A percentile compares a stretch with the other conserved stretches of the same genome.
These are phyloP conservation scores for Cairneyella variabilis DNA, from an alignment of 495 filamentous ascomycete genomes.

Conservation along the genomic window DNA sequence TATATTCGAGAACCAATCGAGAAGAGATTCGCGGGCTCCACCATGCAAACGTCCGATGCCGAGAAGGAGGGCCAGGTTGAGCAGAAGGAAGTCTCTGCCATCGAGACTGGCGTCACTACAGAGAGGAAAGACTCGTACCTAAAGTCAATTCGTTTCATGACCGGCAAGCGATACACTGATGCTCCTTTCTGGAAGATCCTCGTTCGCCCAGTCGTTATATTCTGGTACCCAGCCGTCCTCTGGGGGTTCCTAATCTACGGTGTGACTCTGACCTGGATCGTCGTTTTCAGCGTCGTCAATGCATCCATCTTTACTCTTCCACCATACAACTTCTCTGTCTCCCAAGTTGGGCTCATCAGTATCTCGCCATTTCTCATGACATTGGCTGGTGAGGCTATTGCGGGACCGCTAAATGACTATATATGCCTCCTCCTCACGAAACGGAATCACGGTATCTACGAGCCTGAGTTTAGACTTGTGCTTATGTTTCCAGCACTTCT, in stretches of 20 bases:
- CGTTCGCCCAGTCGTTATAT: constrained; percentile 42
- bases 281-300: constrained; percentile 51
- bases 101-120: not conserved
- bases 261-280: constrained; percentile 47
- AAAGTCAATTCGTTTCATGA: constrained; percentile 28
- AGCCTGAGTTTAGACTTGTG: constrained; percentile 43
- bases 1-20: constrained; percentile 37
- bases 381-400: constrained; percentile 43
- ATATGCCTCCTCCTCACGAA: constrained; percentile 21
- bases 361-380: constrained; percentile 46
- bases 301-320: constrained; percentile 43
- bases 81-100: constrained; percentile 25
- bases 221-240: constrained; percentile 51
- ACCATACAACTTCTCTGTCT: constrained; percentile 51
- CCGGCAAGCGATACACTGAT: constrained; percentile 36
- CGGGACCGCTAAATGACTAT: constrained; percentile 42
- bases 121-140: constrained; percentile 27
- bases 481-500: constrained; percentile 29
- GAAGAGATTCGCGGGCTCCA: constrained; percentile 18
- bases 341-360: constrained; percentile 45
- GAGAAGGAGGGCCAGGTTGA: constrained; percentile 20
- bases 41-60: constrained; percentile 24
- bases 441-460: constrained; percentile 21
- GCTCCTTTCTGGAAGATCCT: constrained; percentile 49
- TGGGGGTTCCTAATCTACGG: constrained; percentile 53